Base-by-base conservation (phyloP, 2,329 filamentous ascomycete genomes). In the Exophiala mesophila region DNA sequence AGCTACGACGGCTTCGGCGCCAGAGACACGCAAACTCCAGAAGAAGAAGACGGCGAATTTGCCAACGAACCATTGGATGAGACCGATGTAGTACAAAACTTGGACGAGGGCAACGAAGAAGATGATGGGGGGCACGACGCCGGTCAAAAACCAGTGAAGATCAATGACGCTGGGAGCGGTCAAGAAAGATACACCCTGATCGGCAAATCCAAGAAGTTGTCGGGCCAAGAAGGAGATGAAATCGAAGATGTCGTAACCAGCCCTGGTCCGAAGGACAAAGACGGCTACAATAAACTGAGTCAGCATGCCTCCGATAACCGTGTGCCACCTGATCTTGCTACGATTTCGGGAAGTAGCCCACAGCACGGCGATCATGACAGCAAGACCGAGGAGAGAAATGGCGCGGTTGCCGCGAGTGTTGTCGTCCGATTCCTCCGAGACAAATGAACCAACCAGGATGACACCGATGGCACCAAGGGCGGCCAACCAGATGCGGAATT, bases 101-200 rank as follows among this genome's bases (percentile, higher is more conserved):
- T 94, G 85, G 18, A 94, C 87, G n/a, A 95, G 73, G 1, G 88
- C 80, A 45, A 95, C 85, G 78, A 96, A 95, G 78, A 95, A 96
- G 69, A 95, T 87, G 66, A 96, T 94, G 57, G 89, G 82, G 0
- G 89, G 88, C n/a, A 94, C 74, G 49, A 94, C 88, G 36, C 74
- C 70, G 36, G 83, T 73, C 50, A 95, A 72, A 76, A 94, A 95
- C 76, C 76, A 88, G 3, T 57, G 54, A 1, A 72, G 3, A 69
- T 59, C 4, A 72, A 69, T 5, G 33, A 64, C 63, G 2, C 63
- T 61, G 0, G 55, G 40, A 10, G 69, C 67, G 0, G 80, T 83
- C 55, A 96, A 65, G 70, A 95, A 96, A 1, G 63, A 61, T 0
- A 85, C 78, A 61, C 89, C 89, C 21, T 86, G 63, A 13, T 71